Base-by-base conservation (phyloP, 768 basidiomycete species). In the Naematelia aurantialba region DNA sequence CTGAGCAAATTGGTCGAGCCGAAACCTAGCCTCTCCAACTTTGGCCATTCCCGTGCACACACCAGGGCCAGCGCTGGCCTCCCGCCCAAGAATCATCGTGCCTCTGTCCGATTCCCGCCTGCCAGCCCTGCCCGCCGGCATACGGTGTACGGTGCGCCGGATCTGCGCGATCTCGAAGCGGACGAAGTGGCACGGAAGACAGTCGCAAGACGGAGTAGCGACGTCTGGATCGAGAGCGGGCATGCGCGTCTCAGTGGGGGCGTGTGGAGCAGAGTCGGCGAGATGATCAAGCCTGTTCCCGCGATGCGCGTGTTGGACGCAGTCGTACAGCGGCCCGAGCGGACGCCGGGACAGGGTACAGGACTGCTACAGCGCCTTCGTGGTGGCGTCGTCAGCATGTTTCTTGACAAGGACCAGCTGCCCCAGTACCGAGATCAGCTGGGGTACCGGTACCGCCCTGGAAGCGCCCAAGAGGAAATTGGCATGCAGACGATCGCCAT, bases 261-360 rank as follows among this genome's bases (percentile, higher is more conserved):
- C 11, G 5, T 66, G 3, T 44, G 63, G 1, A 53, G 62, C 12
- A 58, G 72, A 45, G 67, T 64, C 3, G 59, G 60, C 8, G 72
- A 73, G 46, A 73, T 73, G 72, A 53, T 73, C 25, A 68, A 68
- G 21, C 69, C 72, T 30, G 50, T 62, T 13, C 72, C 72, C 11
- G 69, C 72, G 2, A 59, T 73, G 63, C 27, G 65, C 30, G 65
- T 73, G 0, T 42, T 73, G 27, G 67, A 45, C 30, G 58, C 34
- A n/a, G n/a, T n/a, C n/a, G n/a, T n/a, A n/a, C n/a, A 45, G 13
- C 56, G 30, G 44, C 39, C 26, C 12, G 56, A 17, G 8, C 55
- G 17, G 57, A 49, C 55, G 8, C 17, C 34, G 34, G 34, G 17
- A 39, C 39, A 51, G 1, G 34, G 8, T 8, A 44, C 30, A 11